A percentile compares a stretch with the other conserved stretches of the same genome.
phyloP scores from a whole-genome alignment of 495 filamentous ascomycete species.

The Hyaloscypha hepaticicola region DNA sequence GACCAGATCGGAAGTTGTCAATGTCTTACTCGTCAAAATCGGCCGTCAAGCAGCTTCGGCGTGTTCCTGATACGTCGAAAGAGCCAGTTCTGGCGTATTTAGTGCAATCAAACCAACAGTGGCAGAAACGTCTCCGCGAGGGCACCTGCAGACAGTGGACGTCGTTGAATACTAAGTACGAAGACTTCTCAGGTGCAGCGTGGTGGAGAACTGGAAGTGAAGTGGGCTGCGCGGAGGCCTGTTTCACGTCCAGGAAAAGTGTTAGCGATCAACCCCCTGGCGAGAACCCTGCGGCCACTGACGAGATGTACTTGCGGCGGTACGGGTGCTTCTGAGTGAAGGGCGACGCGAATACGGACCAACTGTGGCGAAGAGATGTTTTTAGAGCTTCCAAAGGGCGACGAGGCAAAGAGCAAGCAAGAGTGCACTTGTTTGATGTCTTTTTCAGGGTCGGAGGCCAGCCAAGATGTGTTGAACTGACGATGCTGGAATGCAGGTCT shows the following conservation, averaged over 20 bases:
- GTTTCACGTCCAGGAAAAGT: conserved; percentile 10
- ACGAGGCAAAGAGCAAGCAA: background rate
- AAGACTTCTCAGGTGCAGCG: background rate
- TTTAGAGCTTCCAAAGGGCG: background rate
- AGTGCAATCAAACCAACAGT: background rate
- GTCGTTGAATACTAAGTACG: background rate
- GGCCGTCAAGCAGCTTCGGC: background rate
- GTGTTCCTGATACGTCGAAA: background rate
- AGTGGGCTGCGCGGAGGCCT: background rate
- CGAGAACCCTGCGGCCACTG: conserved; percentile 12
- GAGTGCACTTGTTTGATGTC: background rate
- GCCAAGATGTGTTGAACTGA: background rate
- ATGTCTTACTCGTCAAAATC: conserved; percentile 16
- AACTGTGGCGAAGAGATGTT: background rate
- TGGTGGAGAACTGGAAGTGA: background rate
- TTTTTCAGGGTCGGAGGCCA: background rate
- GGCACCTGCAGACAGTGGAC: background rate
- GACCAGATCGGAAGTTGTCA: background rate
- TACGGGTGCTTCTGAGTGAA: background rate
- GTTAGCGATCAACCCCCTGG: conserved; percentile 22
- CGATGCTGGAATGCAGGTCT: conserved; percentile 3
- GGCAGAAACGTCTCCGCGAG: background rate
- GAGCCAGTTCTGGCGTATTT: background rate
- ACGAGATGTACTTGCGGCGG: conserved; percentile 3
- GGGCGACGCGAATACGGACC: background rate